Percentiles rank a stretch among this genome's conserved stretches.
Evolutionary conservation across 2,329 filamentous ascomycete genomes (phyloP).

Genomic region (Fusarium begoniae): DNA sequence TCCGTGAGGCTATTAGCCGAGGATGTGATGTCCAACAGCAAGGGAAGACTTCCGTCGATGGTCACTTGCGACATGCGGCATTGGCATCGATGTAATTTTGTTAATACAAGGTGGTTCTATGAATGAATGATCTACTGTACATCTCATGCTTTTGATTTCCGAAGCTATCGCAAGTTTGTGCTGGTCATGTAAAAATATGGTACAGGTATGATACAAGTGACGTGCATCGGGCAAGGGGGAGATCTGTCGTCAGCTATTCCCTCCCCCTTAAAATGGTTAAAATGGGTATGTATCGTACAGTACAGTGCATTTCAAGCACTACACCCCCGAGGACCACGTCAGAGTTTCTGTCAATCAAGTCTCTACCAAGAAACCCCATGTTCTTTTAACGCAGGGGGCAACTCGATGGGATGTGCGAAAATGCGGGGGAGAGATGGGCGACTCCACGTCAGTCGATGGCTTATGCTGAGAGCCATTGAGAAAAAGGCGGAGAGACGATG

Average conservation of each 20-base stretch:
- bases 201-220: conserved; percentile 27
- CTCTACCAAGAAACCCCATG: conserved; percentile 25
- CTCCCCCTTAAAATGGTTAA: not conserved
- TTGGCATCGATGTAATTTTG: conserved; percentile 15
- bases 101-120: not conserved
- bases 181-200: conserved; percentile 9
- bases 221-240: conserved; percentile 19
- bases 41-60: conserved; percentile 12
- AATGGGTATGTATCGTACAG: not conserved
- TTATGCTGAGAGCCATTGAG: conserved; percentile 9
- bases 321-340: conserved; percentile 1
- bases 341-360: conserved; percentile 21
- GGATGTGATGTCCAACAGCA: conserved; percentile 2
- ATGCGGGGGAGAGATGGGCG: conserved; percentile 26
- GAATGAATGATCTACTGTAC: conserved; percentile 27
- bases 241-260: conserved; percentile 9
- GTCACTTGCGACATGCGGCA: conserved; percentile 2
- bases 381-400: conserved; percentile 27
- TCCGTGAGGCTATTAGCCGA: conserved; percentile 23
- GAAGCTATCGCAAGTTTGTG: conserved; percentile 4
- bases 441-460: conserved; percentile 22
- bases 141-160: conserved; percentile 18
- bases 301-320: conserved; percentile 14
- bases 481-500: conserved; percentile 4
- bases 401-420: conserved; percentile 21